Base-by-base conservation (phyloP, 192 early-diverging fungal species). In the Coemansia guatemalensis region DNA sequence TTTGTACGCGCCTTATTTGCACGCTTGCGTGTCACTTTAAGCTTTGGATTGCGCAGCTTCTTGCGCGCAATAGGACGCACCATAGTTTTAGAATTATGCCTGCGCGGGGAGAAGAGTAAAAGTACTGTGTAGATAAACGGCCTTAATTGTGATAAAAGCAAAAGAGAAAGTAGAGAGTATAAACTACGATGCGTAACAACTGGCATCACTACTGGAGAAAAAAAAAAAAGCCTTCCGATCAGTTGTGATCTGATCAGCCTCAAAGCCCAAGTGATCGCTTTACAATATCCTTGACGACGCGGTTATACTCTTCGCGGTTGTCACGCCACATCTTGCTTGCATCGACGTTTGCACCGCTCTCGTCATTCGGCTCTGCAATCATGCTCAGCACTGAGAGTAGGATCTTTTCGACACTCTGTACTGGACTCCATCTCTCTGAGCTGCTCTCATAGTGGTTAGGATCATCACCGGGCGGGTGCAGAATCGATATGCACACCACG, bases 381-480 rank as follows among this genome's bases (percentile, higher is more conserved):
- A 98, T 98, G 74, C 89, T 92, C 7, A 98, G 86, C 1, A 99
- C 97, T 2, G 89, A 92, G 48, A 99, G 70, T 59, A 99, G 68
- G 56, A 99, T 98, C 83, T 99, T 99, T 65, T 99, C 97, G 3
- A 99, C 94, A 75, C 90, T 93, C 78, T 99, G 97, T 30, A 99
- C 97, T 23, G 97, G 97, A 48, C 87, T 89, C 97, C 97, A 99
- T 29, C 97, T 84, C 74, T 99, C 97, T 6, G 89, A 92, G 56
- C 92, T 92, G 64, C 89, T 89, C 73, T 99, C 97, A 71, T 99
- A 99, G 86, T 92, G 91, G 81, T 96, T 92, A 0, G 97, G 97
- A 62, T 99, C 97, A 68, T 98, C 93, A 25, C 97, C 97, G 1
- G 97, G 97, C 26, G 97, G 86, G 75, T 99, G 97, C 27, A 99